Base-by-base conservation (phyloP, 2,329 filamentous ascomycete genomes). In the Lojkania enalia region DNA sequence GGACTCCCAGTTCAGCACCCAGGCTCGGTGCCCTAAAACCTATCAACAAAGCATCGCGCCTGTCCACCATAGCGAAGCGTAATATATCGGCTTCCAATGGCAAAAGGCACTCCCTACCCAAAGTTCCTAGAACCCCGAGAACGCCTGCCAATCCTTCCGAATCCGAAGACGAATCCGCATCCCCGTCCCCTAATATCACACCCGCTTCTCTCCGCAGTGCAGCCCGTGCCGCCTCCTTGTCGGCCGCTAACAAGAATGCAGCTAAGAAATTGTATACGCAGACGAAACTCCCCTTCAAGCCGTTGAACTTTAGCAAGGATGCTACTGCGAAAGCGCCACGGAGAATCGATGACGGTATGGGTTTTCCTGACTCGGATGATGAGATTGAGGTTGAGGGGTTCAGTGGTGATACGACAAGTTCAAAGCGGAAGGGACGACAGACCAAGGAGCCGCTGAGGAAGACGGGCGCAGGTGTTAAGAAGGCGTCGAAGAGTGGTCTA, bases 161-260 rank as follows among this genome's bases (percentile, higher is more conserved):
- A 14, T 5, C 46, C 13, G 44, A 49, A 12, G 37, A 45, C 2
- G 33, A 38, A 5, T 44, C 38, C 25, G 23, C 5, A 32, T 36
- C 29, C 9, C 42, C 45, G 4, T 64, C 64, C 3, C 57, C 59
- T 7, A 69, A 67, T 20, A 67, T 69, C 20, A 69, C 66, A 6
- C 64, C 66, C n/a, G 63, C 63, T 3, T 67, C 64, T 20, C 53
- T 69, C 3, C 63, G 66, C 25, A 67, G 64, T 42, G 64, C 66
- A 13, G 51, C 54, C 11, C 30, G 30, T 6, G 30, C 30, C 16
- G 30, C 30, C 14, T 33, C 30, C n/a, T n/a, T n/a, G n/a, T n/a
- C n/a, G n/a, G n/a, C n/a, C n/a, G n/a, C n/a, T n/a, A n/a, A n/a
- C n/a, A n/a, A n/a, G n/a, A n/a, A n/a, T n/a, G n/a, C n/a, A 15